Percentiles rank a stretch among this genome's conserved stretches.
These are phyloP conservation scores for Allium cepa DNA, from an alignment of 106 monocot species.

Conservation along the genomic window DNA sequence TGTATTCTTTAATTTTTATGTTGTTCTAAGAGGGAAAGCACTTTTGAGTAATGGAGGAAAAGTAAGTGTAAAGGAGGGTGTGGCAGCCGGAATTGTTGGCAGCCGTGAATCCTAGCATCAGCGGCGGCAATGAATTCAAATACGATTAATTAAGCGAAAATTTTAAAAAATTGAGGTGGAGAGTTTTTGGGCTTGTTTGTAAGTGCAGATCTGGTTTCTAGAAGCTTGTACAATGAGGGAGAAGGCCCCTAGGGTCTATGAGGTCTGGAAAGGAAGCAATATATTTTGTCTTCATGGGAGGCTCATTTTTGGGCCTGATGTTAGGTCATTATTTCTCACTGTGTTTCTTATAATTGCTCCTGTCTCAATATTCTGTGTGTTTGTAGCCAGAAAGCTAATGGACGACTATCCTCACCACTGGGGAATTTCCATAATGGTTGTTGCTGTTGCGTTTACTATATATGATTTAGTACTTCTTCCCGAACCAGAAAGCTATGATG, in stretches of 20 bases:
- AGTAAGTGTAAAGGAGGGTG: too few species aligned
- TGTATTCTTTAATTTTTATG: too few species aligned
- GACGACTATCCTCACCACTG: constrained; percentile 56
- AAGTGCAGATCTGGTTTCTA: constrained; percentile 1
- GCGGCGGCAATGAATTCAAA: not conserved
- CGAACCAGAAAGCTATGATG: constrained; percentile 44
- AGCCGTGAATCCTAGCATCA: constrained; percentile 3
- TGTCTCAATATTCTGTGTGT: constrained; percentile 63
- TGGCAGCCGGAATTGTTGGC: not conserved
- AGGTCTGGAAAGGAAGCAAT: constrained; percentile 81
- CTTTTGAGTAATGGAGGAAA: too few species aligned
- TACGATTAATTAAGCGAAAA: not conserved
- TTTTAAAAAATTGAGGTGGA: not conserved
- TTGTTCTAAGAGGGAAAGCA: too few species aligned
- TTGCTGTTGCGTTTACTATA: constrained; percentile 67
- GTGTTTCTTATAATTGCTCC: constrained; percentile 84
- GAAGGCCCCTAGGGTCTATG: constrained; percentile 46
- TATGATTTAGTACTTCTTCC: constrained; percentile 77
- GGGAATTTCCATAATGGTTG: constrained; percentile 74
- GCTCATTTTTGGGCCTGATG: constrained; percentile 96
- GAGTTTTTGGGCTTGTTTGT: not conserved
- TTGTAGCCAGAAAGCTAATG: constrained; percentile 86
- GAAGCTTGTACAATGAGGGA: constrained; percentile 19
- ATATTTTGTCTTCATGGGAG: constrained; percentile 82
- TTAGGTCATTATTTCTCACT: constrained; percentile 82